A percentile compares a stretch with the other conserved stretches of the same genome.
Conservation (phyloP, 2,329 filamentous ascomycete genomes). For the Pseudopithomyces chartarum region DNA sequence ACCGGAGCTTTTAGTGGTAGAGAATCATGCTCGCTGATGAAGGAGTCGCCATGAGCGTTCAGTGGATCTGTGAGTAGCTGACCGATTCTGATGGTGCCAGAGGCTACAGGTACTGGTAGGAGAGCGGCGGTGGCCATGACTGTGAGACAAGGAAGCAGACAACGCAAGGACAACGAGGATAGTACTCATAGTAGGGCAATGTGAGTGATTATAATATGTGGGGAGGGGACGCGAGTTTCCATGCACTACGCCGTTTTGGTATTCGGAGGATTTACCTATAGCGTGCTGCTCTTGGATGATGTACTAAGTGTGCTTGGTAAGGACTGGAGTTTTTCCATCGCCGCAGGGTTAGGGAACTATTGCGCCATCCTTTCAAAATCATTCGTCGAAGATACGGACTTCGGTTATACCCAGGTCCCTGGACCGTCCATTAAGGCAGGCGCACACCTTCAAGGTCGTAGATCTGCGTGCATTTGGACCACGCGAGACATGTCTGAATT, state of each 20-base stretch:
- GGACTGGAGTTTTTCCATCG: not conserved
- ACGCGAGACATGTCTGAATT: too few relatives aligned
- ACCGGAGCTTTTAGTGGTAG: constrained; percentile 7
- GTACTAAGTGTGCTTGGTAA: not conserved
- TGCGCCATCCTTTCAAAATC: too few relatives aligned
- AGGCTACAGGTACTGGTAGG: constrained; percentile 30
- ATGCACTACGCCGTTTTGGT: not conserved
- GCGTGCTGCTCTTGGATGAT: not conserved
- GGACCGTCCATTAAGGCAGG: too few relatives aligned
- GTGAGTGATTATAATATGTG: not conserved
- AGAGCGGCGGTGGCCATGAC: constrained; percentile 27
- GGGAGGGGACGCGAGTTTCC: not conserved
- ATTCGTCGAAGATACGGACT: too few relatives aligned
- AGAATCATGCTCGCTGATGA: constrained; percentile 14
- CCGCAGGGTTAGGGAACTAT: too few relatives aligned
- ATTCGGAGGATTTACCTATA: not conserved
- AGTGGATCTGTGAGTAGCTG: constrained; percentile 36
- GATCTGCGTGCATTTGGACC: too few relatives aligned
- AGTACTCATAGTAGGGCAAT: not conserved
- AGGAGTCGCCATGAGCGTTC: constrained; percentile 17
- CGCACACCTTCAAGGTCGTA: too few relatives aligned
- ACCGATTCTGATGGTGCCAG: constrained; percentile 27
- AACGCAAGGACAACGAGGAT: not conserved
- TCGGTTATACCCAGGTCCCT: too few relatives aligned
- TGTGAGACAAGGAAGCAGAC: constrained; percentile 1